phyloP scores from a whole-genome alignment of 495 filamentous ascomycete species.

The Penicillium malachiteum region DNA sequence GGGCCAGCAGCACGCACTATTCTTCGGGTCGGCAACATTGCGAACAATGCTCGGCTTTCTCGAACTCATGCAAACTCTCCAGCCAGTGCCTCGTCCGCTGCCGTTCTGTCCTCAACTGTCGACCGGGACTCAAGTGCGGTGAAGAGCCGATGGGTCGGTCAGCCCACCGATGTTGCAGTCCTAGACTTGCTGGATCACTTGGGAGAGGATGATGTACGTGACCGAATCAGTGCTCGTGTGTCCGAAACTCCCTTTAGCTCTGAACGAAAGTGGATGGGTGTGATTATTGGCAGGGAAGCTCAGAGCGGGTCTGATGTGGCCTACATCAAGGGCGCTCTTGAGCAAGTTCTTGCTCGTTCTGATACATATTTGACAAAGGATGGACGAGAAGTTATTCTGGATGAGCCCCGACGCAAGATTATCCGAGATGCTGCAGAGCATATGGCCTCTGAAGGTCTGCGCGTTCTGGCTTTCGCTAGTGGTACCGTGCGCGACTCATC shows the following conservation, averaged over 20 bases:
- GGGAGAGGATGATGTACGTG: slow-evolving; percentile 85
- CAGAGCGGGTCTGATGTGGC: slow-evolving; percentile 67
- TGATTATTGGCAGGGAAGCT: slow-evolving; percentile 65
- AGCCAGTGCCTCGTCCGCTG: slow-evolving; percentile 66
- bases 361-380: slow-evolving; percentile 88
- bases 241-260: slow-evolving; percentile 94
- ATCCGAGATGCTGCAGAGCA: slow-evolving; percentile 78
- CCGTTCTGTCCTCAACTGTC: slow-evolving; percentile 75
- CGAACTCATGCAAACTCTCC: slow-evolving; percentile 56
- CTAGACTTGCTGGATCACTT: slow-evolving; percentile 88
- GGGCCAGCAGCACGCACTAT: slow-evolving; percentile 75
- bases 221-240: slow-evolving; percentile 73
- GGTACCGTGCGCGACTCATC: slow-evolving; percentile 48
- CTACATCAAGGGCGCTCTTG: slow-evolving; percentile 93
- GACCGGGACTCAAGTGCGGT: slow-evolving; percentile 57
- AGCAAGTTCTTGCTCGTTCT: slow-evolving; percentile 80
- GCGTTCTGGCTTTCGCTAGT: slow-evolving; percentile 90
- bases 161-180: slow-evolving; percentile 95
- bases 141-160: slow-evolving; percentile 90
- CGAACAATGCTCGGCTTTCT: slow-evolving; percentile 87
- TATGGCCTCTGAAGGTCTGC: slow-evolving; percentile 90
- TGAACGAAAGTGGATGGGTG: slow-evolving; percentile 98
- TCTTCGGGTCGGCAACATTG: slow-evolving; percentile 88
- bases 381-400: slow-evolving; percentile 83
- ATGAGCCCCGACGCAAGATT: slow-evolving; percentile 69